These are phyloP conservation scores for Citrus mangshanensis DNA, from an alignment of 345 rosid genomes.

Conservation along the genomic window DNA sequence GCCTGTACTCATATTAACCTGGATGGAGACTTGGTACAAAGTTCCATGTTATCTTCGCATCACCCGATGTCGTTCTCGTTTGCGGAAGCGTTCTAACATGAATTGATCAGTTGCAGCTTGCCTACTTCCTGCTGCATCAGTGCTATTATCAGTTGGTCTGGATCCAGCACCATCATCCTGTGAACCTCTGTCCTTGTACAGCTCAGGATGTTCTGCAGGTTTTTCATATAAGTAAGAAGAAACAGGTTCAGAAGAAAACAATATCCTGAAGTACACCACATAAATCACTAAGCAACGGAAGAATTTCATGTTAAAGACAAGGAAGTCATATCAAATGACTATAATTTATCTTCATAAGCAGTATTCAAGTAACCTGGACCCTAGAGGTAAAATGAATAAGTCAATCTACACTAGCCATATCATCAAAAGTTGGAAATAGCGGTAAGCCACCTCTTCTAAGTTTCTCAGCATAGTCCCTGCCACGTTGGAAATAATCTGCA, in stretches of 20 bases:
- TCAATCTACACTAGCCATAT: neutral
- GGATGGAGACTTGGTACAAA: neutral
- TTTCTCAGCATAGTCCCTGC: slow-evolving; percentile 88
- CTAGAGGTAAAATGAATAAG: neutral
- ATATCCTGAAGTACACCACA: neutral
- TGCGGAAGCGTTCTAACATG: slow-evolving; percentile 91
- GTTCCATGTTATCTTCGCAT: slow-evolving; percentile 64
- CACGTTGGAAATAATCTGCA: slow-evolving; percentile 95
- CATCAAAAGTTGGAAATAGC: neutral
- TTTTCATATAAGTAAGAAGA: neutral
- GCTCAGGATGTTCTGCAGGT: slow-evolving; percentile 85
- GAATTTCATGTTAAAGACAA: neutral
- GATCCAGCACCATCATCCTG: slow-evolving; percentile 51
- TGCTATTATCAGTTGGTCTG: slow-evolving; percentile 42
- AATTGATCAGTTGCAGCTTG: slow-evolving; percentile 96
- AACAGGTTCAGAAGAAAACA: neutral
- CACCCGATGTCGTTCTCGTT: slow-evolving; percentile 85
- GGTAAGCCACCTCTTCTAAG: slow-evolving; percentile 74
- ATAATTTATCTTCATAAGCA: neutral
- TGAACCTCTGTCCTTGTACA: slow-evolving; percentile 67
- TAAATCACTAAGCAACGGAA: no score
- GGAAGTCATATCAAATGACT: neutral
- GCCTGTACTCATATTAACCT: neutral
- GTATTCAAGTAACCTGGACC: neutral
- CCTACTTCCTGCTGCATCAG: slow-evolving; percentile 62